These are phyloP conservation scores for Nicotiana noctiflora DNA, from an alignment of 257 asterid genomes.

Conservation along the genomic window DNA sequence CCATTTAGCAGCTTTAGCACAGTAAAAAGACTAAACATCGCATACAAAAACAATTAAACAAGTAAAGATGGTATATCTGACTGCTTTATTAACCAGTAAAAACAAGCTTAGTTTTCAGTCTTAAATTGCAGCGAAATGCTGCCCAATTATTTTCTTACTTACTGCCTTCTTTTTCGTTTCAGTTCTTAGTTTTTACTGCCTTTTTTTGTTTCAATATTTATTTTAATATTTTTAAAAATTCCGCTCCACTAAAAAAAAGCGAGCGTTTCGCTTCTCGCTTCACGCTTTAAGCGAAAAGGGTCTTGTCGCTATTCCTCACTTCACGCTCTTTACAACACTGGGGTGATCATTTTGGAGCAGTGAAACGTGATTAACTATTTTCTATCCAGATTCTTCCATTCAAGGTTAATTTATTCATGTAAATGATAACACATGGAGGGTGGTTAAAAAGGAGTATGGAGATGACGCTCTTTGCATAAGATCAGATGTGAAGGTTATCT, in stretches of 20 bases:
- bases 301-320: too few species aligned
- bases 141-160: too few species aligned
- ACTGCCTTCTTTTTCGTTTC: too few species aligned
- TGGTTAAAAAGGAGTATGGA: background rate
- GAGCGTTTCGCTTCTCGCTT: too few species aligned
- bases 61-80: background rate
- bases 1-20: constrained; percentile 28
- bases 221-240: too few species aligned
- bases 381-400: background rate
- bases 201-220: too few species aligned
- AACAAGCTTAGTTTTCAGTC: background rate
- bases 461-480: background rate
- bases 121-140: too few species aligned
- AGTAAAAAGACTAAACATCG: background rate
- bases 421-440: background rate
- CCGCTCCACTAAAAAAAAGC: too few species aligned
- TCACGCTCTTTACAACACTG: background rate
- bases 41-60: background rate
- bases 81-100: background rate
- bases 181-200: too few species aligned
- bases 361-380: background rate
- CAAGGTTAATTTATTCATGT: background rate
- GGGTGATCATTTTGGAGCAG: background rate
- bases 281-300: too few species aligned
- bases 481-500: background rate